Conservation (phyloP, 1,139 yeast genomes). For the Geotrichum klebahnii region DNA sequence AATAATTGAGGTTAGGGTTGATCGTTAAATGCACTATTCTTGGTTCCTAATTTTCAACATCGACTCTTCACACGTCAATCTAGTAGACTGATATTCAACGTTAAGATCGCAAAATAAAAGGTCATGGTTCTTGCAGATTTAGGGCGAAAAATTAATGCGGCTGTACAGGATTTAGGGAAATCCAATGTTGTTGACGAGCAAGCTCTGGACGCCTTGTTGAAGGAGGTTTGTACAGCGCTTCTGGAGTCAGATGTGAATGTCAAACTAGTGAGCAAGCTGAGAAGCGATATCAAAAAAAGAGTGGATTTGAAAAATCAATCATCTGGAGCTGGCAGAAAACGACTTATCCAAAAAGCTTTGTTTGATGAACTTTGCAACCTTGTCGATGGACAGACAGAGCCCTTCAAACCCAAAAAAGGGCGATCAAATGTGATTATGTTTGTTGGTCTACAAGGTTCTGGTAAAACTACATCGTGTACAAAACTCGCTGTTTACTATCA, state of each 20-base stretch:
- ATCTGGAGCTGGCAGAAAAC: constrained; percentile 59
- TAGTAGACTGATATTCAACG: too few relatives aligned
- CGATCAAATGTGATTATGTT: constrained; percentile 79
- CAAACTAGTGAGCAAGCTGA: constrained; percentile 67
- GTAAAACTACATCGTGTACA: constrained; percentile 97
- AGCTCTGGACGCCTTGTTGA: constrained; percentile 65
- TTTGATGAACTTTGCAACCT: constrained; percentile 85
- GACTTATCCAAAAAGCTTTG: constrained; percentile 82
- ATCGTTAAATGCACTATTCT: too few relatives aligned
- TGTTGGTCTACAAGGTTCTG: constrained; percentile 98
- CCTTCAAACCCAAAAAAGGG: constrained; percentile 84
- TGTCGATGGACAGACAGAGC: constrained; percentile 58
- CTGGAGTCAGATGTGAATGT: constrained; percentile 91
- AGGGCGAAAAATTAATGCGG: constrained; percentile 77
- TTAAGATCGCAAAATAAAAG: too few relatives aligned
- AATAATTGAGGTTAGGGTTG: too few relatives aligned
- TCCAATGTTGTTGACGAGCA: constrained; percentile 57
- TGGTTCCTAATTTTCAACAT: too few relatives aligned
- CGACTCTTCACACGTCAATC: too few relatives aligned
- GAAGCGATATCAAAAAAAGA: constrained; percentile 65
- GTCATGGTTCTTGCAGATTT: constrained; percentile 97
- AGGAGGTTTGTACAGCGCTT: constrained; percentile 84
- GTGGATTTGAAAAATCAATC: constrained; percentile 50
- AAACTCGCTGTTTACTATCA: constrained; percentile 92
- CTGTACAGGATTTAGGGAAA: constrained; percentile 66